Conservation (phyloP, 1,139 yeast genomes). For the Diutina catenulata region DNA sequence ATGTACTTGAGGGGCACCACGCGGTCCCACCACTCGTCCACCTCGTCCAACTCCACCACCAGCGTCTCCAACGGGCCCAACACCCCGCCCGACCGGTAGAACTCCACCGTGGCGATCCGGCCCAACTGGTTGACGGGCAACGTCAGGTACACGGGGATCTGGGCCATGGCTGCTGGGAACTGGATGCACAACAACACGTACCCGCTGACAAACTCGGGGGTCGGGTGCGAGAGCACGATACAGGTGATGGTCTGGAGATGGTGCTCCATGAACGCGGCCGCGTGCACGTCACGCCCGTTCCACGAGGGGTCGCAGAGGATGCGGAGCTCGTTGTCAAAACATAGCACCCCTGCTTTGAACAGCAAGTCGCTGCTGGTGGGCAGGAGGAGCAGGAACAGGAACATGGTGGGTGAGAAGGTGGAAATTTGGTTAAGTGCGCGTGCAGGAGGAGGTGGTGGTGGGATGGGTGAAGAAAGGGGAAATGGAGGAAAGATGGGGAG, state of each 20-base stretch:
- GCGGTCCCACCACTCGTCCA: constrained; percentile 69
- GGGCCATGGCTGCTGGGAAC: constrained; percentile 47
- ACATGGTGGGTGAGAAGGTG: too few species aligned
- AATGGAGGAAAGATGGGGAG: too few species aligned
- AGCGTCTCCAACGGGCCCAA: constrained; percentile 63
- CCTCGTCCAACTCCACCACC: constrained; percentile 55
- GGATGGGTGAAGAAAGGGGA: too few species aligned
- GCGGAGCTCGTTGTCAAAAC: constrained; percentile 35
- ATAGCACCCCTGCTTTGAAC: constrained; percentile 30
- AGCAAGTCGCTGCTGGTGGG: constrained; percentile 19
- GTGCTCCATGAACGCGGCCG: constrained; percentile 28
- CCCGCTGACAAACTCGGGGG: constrained; percentile 74
- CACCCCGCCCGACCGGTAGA: constrained; percentile 59
- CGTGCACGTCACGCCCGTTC: constrained; percentile 39
- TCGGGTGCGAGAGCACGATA: constrained; percentile 75
- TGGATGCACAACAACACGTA: constrained; percentile 53
- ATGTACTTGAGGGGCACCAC: constrained; percentile 63
- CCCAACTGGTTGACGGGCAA: constrained; percentile 84
- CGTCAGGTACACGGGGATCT: constrained; percentile 76
- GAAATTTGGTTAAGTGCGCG: too few species aligned
- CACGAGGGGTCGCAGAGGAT: constrained; percentile 66
- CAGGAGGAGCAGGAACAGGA: constrained; percentile 27
- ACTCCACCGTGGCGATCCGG: constrained; percentile 71
- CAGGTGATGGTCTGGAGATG: constrained; percentile 32
- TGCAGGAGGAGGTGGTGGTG: too few species aligned